A percentile compares a stretch with the other conserved stretches of the same genome.
Conservation (phyloP, 2,329 filamentous ascomycete species). For the Knufia fluminis region DNA sequence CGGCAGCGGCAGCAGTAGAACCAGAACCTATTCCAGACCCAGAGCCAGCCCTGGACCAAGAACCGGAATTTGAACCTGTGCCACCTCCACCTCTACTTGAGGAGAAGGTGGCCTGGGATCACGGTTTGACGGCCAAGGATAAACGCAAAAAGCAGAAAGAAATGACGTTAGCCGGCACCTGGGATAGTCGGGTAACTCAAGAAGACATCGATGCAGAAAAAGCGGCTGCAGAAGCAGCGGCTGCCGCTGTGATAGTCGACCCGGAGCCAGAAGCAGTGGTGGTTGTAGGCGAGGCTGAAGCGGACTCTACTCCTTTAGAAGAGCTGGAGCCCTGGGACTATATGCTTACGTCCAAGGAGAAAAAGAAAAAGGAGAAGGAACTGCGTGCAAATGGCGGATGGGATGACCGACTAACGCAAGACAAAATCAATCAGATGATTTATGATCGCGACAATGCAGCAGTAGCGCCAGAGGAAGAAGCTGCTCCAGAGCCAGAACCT, state of each 20-base stretch:
- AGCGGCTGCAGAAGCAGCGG: constrained; percentile 2
- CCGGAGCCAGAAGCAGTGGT: constrained; percentile 24
- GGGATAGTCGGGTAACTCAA: constrained; percentile 3
- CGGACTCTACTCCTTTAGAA: not conserved
- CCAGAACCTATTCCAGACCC: not conserved
- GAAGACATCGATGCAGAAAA: constrained; percentile 7
- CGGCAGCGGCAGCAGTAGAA: constrained; percentile 18
- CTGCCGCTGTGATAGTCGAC: constrained; percentile 19
- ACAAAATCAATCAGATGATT: constrained; percentile 22
- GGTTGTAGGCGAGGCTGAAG: constrained; percentile 10
- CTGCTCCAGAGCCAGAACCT: constrained; percentile 24
- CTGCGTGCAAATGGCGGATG: constrained; percentile 17
- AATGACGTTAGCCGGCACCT: not conserved
- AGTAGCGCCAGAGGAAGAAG: constrained; percentile 12
- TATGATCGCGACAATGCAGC: constrained; percentile 28
- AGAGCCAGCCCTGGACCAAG: not conserved
- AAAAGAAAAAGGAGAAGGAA: constrained; percentile 19
- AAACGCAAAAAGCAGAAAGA: constrained; percentile 22
- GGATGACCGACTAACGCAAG: constrained; percentile 19
- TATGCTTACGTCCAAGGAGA: constrained; percentile 16
- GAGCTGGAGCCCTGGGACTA: constrained; percentile 5
- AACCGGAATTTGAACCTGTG: constrained; percentile 22
- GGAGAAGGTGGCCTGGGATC: constrained; percentile 5
- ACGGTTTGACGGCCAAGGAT: not conserved
- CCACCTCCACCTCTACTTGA: not conserved